phyloP scores from a whole-genome alignment of 768 basidiomycete genomes.

The Amanita muscaria region DNA sequence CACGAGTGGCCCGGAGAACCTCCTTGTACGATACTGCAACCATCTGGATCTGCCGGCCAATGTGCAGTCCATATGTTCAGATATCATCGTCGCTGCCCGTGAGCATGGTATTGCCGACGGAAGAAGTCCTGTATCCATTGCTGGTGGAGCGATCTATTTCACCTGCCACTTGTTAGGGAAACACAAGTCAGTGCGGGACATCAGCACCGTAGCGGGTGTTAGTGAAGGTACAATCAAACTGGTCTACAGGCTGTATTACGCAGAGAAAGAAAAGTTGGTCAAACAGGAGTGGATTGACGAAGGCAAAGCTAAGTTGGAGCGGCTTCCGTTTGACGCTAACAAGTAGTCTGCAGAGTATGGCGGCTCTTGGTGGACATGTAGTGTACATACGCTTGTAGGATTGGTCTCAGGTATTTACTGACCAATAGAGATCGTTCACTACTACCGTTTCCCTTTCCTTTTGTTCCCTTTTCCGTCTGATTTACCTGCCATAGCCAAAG shows the following conservation, averaged over 20 bases:
- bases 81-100: slow-evolving; percentile 74
- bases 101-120: slow-evolving; percentile 88
- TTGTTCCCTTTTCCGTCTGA: slow-evolving; percentile 22
- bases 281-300: slow-evolving; percentile 82
- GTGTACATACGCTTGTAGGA: neutral
- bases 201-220: slow-evolving; percentile 85
- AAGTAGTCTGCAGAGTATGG: slow-evolving; percentile 22
- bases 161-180: slow-evolving; percentile 76
- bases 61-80: slow-evolving; percentile 74
- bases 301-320: slow-evolving; percentile 53
- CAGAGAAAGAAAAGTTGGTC: slow-evolving; percentile 67
- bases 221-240: slow-evolving; percentile 94
- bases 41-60: slow-evolving; percentile 79
- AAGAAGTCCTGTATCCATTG: slow-evolving; percentile 93
- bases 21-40: slow-evolving; percentile 91
- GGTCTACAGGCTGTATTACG: slow-evolving; percentile 74
- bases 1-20: slow-evolving; percentile 68
- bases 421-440: slow-evolving; percentile 9
- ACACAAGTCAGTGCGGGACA: slow-evolving; percentile 70
- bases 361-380: neutral
- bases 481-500: slow-evolving; percentile 45
- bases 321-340: slow-evolving; percentile 32
- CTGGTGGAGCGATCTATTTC: slow-evolving; percentile 95
- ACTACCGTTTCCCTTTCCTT: slow-evolving; percentile 21
- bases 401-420: slow-evolving; percentile 2